Conservation (phyloP, 371 early-diverging fungal species). For the Homolaphlyctis polyrhiza region DNA sequence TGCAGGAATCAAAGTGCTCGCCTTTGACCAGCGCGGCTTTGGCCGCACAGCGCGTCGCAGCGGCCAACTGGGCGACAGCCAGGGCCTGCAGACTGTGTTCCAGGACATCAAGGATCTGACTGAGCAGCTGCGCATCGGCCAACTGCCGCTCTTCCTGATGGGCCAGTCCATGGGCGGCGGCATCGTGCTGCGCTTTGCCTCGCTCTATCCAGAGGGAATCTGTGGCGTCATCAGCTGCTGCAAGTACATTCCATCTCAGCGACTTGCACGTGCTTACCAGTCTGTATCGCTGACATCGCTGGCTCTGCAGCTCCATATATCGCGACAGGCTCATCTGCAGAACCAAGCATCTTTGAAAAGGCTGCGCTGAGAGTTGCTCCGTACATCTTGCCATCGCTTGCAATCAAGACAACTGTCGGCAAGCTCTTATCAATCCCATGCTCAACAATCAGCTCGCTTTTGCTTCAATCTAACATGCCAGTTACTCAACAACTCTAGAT, state of each 20-base stretch:
- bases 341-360: background rate
- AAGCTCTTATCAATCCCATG: no score
- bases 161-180: constrained; percentile 35
- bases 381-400: constrained; percentile 2
- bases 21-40: constrained; percentile 28
- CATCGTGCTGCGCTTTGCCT: constrained; percentile 16
- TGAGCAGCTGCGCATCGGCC: background rate
- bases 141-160: constrained; percentile 23
- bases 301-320: background rate
- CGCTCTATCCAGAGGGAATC: constrained; percentile 12
- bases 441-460: no score
- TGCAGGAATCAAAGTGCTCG: constrained; percentile 19
- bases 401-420: background rate
- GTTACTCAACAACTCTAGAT: no score
- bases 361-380: background rate
- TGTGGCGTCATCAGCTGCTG: constrained; percentile 22
- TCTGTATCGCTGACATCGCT: constrained; percentile 11
- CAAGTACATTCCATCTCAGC: constrained; percentile 4
- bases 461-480: no score
- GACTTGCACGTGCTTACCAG: constrained; percentile 4
- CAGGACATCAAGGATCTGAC: constrained; percentile 17
- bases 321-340: background rate
- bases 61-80: constrained; percentile 25
- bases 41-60: constrained; percentile 21
- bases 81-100: constrained; percentile 14